Conservation (phyloP, 371 early-diverging fungal genomes). For the Mortierella sp. region DNA sequence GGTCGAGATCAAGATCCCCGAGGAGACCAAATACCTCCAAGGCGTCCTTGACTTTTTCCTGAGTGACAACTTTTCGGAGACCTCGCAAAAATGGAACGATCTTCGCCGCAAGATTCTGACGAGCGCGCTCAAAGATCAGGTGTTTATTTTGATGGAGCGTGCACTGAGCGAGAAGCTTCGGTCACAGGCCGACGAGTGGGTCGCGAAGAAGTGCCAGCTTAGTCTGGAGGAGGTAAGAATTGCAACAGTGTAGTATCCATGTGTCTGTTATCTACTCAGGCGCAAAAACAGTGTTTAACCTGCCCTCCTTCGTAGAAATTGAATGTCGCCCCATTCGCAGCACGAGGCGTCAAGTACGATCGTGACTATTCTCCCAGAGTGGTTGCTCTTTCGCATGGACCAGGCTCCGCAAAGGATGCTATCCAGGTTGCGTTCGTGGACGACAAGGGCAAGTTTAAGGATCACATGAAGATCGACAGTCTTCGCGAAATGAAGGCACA, state of each 20-base stretch:
- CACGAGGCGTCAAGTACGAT: constrained; percentile 60
- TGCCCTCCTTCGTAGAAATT: constrained; percentile 73
- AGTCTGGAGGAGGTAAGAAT: constrained; percentile 74
- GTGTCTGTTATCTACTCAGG: no score
- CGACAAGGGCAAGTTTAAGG: constrained; percentile 79
- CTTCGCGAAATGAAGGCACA: constrained; percentile 67
- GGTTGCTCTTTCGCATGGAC: constrained; percentile 86
- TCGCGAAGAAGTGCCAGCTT: constrained; percentile 73
- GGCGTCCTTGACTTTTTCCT: constrained; percentile 71
- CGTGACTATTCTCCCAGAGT: constrained; percentile 77
- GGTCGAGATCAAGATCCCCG: constrained; percentile 71
- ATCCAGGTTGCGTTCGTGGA: constrained; percentile 81
- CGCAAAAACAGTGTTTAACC: no score
- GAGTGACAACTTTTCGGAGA: constrained; percentile 69
- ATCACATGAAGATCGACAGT: constrained; percentile 71
- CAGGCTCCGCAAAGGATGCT: constrained; percentile 76
- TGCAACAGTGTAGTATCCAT: no score
- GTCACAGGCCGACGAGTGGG: constrained; percentile 76
- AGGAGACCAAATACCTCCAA: constrained; percentile 67
- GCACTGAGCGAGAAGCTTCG: constrained; percentile 81
- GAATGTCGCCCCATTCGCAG: constrained; percentile 74
- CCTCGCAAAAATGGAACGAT: constrained; percentile 83
- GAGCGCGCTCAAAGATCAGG: constrained; percentile 69
- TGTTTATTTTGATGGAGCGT: constrained; percentile 81
- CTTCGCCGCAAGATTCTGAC: constrained; percentile 76